Percentiles rank a stretch among this genome's conserved stretches.
phyloP scores from a whole-genome alignment of 352 stramenopile species.

The Pythium dissimile region DNA sequence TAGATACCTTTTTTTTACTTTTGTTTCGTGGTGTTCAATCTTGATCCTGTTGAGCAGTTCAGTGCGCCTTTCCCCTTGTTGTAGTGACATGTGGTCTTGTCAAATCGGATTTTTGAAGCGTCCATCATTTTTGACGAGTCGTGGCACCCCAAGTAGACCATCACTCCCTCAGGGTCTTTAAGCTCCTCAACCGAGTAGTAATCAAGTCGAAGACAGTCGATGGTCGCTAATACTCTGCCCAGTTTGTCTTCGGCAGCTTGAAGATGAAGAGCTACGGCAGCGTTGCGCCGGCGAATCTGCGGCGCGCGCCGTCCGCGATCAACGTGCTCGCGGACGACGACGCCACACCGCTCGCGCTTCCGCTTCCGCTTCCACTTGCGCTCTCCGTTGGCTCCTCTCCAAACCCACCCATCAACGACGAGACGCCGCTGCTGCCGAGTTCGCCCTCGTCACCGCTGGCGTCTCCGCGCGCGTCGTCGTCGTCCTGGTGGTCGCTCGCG shows the following conservation, averaged over 20 bases:
- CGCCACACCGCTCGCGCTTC: slow-evolving; percentile 1
- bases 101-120: not conserved
- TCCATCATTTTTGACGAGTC: not conserved
- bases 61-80: not conserved
- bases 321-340: slow-evolving; percentile 13
- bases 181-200: not conserved
- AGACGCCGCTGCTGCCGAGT: not conserved
- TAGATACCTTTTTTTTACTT: slow-evolving; percentile 9
- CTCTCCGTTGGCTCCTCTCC: too few species aligned
- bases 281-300: slow-evolving; percentile 16
- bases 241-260: not conserved
- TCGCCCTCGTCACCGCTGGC: not conserved
- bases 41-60: not conserved
- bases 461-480: not conserved
- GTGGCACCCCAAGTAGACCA: not conserved
- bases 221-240: not conserved
- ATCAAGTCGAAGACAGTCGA: not conserved
- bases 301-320: slow-evolving; percentile 7
- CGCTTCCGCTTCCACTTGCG: too few species aligned
- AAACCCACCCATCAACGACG: not conserved
- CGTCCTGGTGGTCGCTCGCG: slow-evolving; percentile 26
- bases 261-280: slow-evolving; percentile 28
- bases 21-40: not conserved
- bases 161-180: not conserved
- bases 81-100: not conserved